These are phyloP conservation scores for Cryomyces minteri DNA, from an alignment of 495 filamentous ascomycete species.

Conservation along the genomic window DNA sequence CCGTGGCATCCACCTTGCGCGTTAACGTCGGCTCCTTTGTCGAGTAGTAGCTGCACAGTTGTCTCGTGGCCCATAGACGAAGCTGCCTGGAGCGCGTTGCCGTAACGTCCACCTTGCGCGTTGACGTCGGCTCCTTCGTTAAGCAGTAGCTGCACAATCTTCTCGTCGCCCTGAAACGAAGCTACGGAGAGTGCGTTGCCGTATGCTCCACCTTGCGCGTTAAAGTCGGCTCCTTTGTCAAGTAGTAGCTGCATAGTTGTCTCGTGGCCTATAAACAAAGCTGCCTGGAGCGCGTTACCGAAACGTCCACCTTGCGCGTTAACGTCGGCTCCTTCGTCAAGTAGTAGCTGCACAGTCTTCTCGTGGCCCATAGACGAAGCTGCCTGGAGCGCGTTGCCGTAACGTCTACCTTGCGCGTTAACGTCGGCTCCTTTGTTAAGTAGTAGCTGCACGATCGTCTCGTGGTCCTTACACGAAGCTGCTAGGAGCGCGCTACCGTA, in stretches of 20 bases:
- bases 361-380: conserved; percentile 2
- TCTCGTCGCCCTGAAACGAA: not conserved
- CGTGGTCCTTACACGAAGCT: conserved; percentile 2
- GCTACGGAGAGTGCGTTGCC: not conserved
- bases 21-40: too few species aligned
- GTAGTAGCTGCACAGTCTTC: conserved; percentile 1
- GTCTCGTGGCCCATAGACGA: too few species aligned
- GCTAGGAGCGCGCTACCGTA: conserved; percentile 7
- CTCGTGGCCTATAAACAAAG: conserved; percentile 2
- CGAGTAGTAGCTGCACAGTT: too few species aligned
- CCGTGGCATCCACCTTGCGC: too few species aligned
- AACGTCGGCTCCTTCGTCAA: conserved; percentile 3
- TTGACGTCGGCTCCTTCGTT: too few species aligned
- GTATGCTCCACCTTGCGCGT: not conserved
- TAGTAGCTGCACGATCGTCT: conserved; percentile 3
- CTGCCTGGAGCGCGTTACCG: conserved; percentile 2
- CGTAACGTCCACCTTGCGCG: too few species aligned
- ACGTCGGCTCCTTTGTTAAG: conserved; percentile 5
- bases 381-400: conserved; percentile 3
- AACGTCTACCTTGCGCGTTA: conserved; percentile 1
- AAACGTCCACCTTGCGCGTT: not conserved
- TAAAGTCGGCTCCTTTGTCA: too few species aligned
- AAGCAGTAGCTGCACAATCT: too few species aligned
- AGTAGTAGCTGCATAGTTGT: not conserved
- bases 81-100: too few species aligned